Conservation (phyloP, 1,284 basidiomycete genomes). For the Earliella scabrosa region DNA sequence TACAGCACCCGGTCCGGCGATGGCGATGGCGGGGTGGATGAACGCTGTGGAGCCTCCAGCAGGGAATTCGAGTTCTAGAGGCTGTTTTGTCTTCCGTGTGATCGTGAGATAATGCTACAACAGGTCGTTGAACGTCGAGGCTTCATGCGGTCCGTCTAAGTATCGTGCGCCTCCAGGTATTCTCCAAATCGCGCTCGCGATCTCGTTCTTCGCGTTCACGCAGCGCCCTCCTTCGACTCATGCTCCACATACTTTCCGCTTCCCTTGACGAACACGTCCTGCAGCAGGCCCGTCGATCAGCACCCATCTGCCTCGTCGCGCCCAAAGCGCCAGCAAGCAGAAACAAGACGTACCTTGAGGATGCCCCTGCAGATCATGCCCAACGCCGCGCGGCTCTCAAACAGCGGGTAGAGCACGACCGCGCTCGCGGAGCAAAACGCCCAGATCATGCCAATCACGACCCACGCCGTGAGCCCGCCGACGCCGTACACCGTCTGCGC, state of each 20-base stretch:
- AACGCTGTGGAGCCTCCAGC: too few relatives aligned
- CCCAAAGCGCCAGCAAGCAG: too few relatives aligned
- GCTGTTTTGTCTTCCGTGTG: too few relatives aligned
- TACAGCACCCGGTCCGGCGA: too few relatives aligned
- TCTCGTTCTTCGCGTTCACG: not conserved
- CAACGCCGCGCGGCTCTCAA: conserved; percentile 78
- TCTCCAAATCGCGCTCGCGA: too few relatives aligned
- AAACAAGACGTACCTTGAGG: conserved; percentile 50
- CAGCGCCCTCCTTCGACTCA: not conserved
- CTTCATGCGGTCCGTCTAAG: too few relatives aligned
- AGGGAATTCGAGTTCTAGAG: too few relatives aligned
- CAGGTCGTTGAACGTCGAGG: too few relatives aligned
- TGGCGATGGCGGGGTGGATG: too few relatives aligned
- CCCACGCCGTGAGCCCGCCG: conserved; percentile 76
- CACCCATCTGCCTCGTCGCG: not conserved
- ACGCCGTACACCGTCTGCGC: conserved; percentile 73
- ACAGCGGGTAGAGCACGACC: conserved; percentile 86
- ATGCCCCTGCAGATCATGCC: conserved; percentile 62
- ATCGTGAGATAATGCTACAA: too few relatives aligned
- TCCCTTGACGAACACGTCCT: conserved; percentile 47
- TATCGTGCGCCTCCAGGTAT: too few relatives aligned
- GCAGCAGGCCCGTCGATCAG: not conserved
- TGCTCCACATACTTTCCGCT: conserved; percentile 46
- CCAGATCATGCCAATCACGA: conserved; percentile 83
- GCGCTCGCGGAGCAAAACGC: conserved; percentile 75